These are phyloP conservation scores for Aspergillus spinulosporus DNA, from an alignment of 2,329 filamentous ascomycete species.

Conservation along the genomic window DNA sequence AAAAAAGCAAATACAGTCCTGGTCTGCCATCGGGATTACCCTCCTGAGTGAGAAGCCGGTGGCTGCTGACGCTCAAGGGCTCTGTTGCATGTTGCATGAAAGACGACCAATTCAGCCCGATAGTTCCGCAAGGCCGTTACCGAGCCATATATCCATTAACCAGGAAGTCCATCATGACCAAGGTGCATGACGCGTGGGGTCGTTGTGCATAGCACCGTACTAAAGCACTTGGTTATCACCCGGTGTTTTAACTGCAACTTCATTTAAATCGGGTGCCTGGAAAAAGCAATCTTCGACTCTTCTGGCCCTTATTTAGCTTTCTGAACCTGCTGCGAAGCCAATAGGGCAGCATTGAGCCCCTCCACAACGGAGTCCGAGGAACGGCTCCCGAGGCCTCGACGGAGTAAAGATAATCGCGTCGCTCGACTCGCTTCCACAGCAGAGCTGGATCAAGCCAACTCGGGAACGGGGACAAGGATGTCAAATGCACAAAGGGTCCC, in stretches of 20 bases:
- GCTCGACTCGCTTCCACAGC: neutral
- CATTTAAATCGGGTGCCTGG: neutral
- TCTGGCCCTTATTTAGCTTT: neutral
- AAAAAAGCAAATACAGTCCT: neutral
- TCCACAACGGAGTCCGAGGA: conserved; percentile 13
- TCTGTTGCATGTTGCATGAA: neutral
- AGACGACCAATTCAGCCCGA: neutral
- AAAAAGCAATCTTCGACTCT: neutral
- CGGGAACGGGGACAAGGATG: neutral
- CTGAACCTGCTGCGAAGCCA: neutral
- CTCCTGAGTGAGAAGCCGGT: neutral
- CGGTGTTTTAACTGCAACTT: neutral
- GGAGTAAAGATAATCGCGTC: neutral
- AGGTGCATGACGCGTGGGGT: neutral
- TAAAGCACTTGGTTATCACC: neutral
- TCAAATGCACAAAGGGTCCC: neutral
- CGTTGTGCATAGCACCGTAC: neutral
- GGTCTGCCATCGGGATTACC: neutral
- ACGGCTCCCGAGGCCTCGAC: neutral
- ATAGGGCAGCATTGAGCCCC: neutral
- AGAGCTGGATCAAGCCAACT: neutral
- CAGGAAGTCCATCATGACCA: neutral
- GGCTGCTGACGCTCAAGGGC: neutral
- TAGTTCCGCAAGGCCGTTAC: neutral
- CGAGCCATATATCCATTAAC: neutral